Percentiles rank a stretch among this genome's conserved stretches.
Evolutionary conservation across 192 early-diverging fungal genomes (phyloP).

Genomic region (Umbelopsis isabellina): DNA sequence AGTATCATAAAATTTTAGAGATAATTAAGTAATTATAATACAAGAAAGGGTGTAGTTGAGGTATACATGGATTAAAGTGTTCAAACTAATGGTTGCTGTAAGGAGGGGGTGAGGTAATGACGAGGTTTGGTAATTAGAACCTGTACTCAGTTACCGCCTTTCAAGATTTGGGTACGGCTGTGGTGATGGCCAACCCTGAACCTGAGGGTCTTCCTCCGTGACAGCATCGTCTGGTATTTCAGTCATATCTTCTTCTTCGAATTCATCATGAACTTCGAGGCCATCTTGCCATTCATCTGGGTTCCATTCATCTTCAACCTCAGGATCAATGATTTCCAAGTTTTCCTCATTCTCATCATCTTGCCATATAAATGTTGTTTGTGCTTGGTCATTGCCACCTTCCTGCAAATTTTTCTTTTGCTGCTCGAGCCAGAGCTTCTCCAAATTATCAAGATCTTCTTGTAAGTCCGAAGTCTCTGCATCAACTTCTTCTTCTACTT

Average conservation of each 20-base stretch:
- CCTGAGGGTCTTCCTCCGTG: not conserved
- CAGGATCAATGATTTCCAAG: not conserved
- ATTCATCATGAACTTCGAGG: not conserved
- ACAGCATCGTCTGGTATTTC: not conserved
- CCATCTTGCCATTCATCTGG: slow-evolving; percentile 1
- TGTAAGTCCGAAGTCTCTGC: slow-evolving; percentile 1
- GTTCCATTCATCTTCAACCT: not conserved
- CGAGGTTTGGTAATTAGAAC: too few relatives aligned
- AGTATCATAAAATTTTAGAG: not conserved
- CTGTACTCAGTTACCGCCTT: not conserved
- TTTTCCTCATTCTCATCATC: not conserved
- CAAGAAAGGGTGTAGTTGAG: slow-evolving; percentile 15
- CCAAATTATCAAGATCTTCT: slow-evolving; percentile 16
- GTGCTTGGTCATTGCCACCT: not conserved
- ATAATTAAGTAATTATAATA: slow-evolving; percentile 10
- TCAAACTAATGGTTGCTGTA: not conserved
- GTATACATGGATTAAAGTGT: not conserved
- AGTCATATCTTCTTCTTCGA: not conserved
- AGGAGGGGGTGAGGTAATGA: too few relatives aligned
- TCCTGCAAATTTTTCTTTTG: not conserved
- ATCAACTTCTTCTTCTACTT: not conserved
- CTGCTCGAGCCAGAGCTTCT: slow-evolving; percentile 11
- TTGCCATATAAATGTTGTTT: not conserved
- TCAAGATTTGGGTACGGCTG: not conserved
- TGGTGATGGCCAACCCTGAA: not conserved